Evolutionary conservation across 371 early-diverging fungal species (phyloP).

Genomic region (Haplosporangium sp.): DNA sequence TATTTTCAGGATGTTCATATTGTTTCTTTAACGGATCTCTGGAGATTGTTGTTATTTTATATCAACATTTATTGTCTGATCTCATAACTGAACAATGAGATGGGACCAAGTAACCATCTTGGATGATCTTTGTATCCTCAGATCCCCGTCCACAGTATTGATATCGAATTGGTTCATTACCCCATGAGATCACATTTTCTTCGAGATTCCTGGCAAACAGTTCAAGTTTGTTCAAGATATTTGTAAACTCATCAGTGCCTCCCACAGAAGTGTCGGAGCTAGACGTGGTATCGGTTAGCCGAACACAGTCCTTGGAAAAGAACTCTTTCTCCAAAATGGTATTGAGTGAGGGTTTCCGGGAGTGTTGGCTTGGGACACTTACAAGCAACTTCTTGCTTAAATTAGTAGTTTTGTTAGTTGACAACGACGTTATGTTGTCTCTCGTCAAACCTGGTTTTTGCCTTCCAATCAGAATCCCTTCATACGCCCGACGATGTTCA

Average conservation of each 20-base stretch:
- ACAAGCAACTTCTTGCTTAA: slow-evolving; percentile 54
- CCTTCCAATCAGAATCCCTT: slow-evolving; percentile 70
- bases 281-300: background rate
- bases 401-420: background rate
- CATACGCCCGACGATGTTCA: slow-evolving; percentile 76
- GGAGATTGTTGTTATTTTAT: no score
- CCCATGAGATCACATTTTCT: slow-evolving; percentile 80
- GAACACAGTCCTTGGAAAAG: background rate
- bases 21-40: background rate
- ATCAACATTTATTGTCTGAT: background rate
- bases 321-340: slow-evolving; percentile 25
- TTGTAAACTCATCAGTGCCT: background rate
- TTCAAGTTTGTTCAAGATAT: slow-evolving; percentile 66
- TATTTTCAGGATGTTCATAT: slow-evolving; percentile 4
- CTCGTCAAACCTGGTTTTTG: background rate
- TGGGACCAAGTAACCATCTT: slow-evolving; percentile 39
- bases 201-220: slow-evolving; percentile 78
- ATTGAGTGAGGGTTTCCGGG: slow-evolving; percentile 76
- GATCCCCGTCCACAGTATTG: slow-evolving; percentile 56
- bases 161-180: slow-evolving; percentile 79
- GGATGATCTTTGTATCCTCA: background rate
- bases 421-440: background rate
- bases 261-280: background rate
- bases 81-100: background rate
- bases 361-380: slow-evolving; percentile 74